Evolutionary conservation across 805 yeast genomes (phyloP), one percentile per base, ranked within the genome.

Genomic region (Candida easanensis): DNA sequence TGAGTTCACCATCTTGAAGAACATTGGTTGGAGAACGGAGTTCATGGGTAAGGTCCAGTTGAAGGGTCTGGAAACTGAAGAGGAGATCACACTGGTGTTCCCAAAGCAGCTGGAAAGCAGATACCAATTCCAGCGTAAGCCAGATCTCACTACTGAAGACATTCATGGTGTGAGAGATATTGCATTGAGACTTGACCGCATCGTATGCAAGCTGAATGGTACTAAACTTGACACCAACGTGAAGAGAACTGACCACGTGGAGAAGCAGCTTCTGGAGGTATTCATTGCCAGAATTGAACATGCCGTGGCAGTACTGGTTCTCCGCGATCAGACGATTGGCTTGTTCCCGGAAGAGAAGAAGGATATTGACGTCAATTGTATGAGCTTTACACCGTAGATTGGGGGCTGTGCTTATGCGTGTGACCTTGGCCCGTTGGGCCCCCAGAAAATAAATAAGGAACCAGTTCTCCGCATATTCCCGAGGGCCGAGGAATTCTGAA

Each of bases 41-140:
- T 80, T 78, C 36, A 65, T 87, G 39, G 99, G 99, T 19, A 96
- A 89, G 58, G 82, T 79, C 58, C 89, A 90, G 62, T 73, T 93
- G 58, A 93, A 93, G 62, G 99, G 99, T 16, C 73, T 93, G 15
- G 99, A 93, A 73, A 82, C 89, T 27, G 96, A 96, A 2, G 99
- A 93, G 62, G 74, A 75, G 30, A 82, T 93, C 14, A 86, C 95
- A 19, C 70, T 88, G 36, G 78, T 81, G 0, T 90, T 83, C 66
- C 95, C 98, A 2, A 69, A 71, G 42, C 69, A 71, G 21, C 66
- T 90, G 43, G 73, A 72, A 4, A 68, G 82, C 3, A 74, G 98
- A 52, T 74, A 74, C 63, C 77, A 76, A 41, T 67, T 58, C 57
- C 65, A 51, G 44, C 58, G 63, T 33, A 51, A 61, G 16, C 60